A percentile compares a stretch with the other conserved stretches of the same genome.
phyloP scores from a whole-genome alignment of 192 early-diverging fungal genomes.

The Mortierella claussenii region DNA sequence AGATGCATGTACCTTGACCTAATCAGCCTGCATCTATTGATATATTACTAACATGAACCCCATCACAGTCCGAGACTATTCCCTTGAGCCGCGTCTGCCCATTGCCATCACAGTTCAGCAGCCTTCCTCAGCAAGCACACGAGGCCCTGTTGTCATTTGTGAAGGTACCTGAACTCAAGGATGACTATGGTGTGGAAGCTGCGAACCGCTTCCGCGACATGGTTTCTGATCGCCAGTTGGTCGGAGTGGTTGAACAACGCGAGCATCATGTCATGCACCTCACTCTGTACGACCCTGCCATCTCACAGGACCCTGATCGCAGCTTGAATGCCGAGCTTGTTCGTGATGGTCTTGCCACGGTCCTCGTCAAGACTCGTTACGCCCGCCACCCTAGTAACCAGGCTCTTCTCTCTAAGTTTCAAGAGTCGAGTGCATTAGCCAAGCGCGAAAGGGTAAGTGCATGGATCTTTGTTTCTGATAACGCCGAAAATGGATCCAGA shows the following conservation, averaged over 20 bases:
- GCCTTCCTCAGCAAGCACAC: slow-evolving; percentile 77
- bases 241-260: slow-evolving; percentile 79
- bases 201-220: slow-evolving; percentile 76
- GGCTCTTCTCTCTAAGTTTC: slow-evolving; percentile 66
- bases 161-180: slow-evolving; percentile 63
- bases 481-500: too few relatives aligned
- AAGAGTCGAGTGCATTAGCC: slow-evolving; percentile 73
- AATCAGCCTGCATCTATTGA: too few relatives aligned
- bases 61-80: slow-evolving; percentile 72
- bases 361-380: slow-evolving; percentile 61
- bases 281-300: slow-evolving; percentile 72
- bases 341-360: slow-evolving; percentile 69
- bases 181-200: slow-evolving; percentile 84
- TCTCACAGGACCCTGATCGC: slow-evolving; percentile 68
- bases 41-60: neutral
- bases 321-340: slow-evolving; percentile 77
- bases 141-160: slow-evolving; percentile 90
- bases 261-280: slow-evolving; percentile 65
- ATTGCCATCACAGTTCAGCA: slow-evolving; percentile 77
- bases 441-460: slow-evolving; percentile 71
- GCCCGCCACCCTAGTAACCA: slow-evolving; percentile 61
- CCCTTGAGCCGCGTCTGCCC: slow-evolving; percentile 76
- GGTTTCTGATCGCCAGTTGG: slow-evolving; percentile 69
- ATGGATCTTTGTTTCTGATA: neutral
- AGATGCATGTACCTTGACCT: too few relatives aligned